Evolutionary conservation across 2,329 filamentous ascomycete species (phyloP).

Genomic region (Coniochaeta sp.): DNA sequence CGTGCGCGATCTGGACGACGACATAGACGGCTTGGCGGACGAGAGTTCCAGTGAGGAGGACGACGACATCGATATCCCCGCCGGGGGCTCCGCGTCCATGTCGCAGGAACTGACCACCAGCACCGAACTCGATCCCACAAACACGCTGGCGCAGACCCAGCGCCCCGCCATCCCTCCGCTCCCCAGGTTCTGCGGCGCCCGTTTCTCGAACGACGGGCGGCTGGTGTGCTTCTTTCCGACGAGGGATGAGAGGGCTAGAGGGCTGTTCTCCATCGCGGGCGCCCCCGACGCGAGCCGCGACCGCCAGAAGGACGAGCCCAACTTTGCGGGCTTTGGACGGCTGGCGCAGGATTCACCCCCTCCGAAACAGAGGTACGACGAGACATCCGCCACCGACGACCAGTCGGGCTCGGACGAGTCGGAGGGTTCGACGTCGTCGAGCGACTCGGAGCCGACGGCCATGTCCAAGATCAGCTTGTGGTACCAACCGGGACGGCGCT

Average conservation of each 20-base stretch:
- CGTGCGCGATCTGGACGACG: constrained; percentile 55
- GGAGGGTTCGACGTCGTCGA: constrained; percentile 38
- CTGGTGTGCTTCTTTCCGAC: constrained; percentile 64
- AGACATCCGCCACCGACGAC: constrained; percentile 43
- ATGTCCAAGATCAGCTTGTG: constrained; percentile 50
- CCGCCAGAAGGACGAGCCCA: constrained; percentile 44
- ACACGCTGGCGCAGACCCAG: constrained; percentile 41
- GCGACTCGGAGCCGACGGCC: constrained; percentile 57
- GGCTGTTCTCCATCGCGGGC: constrained; percentile 36
- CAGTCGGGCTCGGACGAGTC: constrained; percentile 38
- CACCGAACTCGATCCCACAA: constrained; percentile 36
- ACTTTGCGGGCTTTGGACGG: constrained; percentile 50
- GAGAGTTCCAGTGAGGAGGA: constrained; percentile 84
- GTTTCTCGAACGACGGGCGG: constrained; percentile 55
- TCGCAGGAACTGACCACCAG: constrained; percentile 54
- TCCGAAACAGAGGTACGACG: constrained; percentile 41
- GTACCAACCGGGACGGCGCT: constrained; percentile 44
- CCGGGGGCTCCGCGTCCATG: constrained; percentile 49
- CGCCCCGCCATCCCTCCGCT: constrained; percentile 47
- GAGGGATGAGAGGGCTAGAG: constrained; percentile 53
- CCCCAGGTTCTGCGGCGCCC: constrained; percentile 51
- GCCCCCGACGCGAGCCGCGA: constrained; percentile 35
- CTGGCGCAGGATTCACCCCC: constrained; percentile 42
- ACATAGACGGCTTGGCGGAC: constrained; percentile 50
- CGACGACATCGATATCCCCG: constrained; percentile 55